A percentile compares a stretch with the other conserved stretches of the same genome.
Evolutionary conservation across 176 grass and related monocot genomes (phyloP).

Genomic region (Oropetium thomaeum): DNA sequence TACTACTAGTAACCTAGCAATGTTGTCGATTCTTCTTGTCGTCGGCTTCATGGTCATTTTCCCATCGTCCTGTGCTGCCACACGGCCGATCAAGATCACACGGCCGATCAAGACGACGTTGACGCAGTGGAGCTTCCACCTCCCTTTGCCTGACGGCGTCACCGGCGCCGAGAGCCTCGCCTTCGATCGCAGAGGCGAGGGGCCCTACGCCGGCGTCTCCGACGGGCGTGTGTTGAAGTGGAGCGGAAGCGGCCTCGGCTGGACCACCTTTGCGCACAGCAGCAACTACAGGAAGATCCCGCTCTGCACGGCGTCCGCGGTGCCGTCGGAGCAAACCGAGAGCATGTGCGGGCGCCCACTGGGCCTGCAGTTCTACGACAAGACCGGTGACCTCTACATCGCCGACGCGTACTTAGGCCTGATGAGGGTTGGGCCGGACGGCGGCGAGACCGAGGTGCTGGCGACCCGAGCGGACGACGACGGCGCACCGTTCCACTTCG

Average conservation of each 20-base stretch:
- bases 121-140: neutral
- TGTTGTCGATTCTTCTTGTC: neutral
- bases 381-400: conserved; percentile 58
- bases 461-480: conserved; percentile 33
- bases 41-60: neutral
- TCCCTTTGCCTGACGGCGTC: conserved; percentile 18
- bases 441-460: conserved; percentile 37
- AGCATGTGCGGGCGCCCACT: conserved; percentile 58
- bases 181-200: conserved; percentile 45
- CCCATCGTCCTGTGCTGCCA: neutral
- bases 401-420: conserved; percentile 59
- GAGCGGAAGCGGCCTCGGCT: conserved; percentile 30
- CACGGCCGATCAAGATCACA: too few species aligned
- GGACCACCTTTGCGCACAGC: conserved; percentile 47
- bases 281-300: conserved; percentile 19
- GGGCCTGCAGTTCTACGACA: conserved; percentile 50
- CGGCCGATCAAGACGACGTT: conserved; percentile 29
- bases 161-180: conserved; percentile 58
- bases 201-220: conserved; percentile 71
- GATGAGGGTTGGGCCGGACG: conserved; percentile 30
- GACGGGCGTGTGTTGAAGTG: conserved; percentile 59
- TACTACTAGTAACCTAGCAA: neutral
- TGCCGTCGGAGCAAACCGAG: conserved; percentile 25
- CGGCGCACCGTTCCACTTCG: conserved; percentile 28
- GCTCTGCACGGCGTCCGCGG: conserved; percentile 3